Conservation (phyloP, 495 filamentous ascomycete genomes). For the Massariosphaeria phaeospora region DNA sequence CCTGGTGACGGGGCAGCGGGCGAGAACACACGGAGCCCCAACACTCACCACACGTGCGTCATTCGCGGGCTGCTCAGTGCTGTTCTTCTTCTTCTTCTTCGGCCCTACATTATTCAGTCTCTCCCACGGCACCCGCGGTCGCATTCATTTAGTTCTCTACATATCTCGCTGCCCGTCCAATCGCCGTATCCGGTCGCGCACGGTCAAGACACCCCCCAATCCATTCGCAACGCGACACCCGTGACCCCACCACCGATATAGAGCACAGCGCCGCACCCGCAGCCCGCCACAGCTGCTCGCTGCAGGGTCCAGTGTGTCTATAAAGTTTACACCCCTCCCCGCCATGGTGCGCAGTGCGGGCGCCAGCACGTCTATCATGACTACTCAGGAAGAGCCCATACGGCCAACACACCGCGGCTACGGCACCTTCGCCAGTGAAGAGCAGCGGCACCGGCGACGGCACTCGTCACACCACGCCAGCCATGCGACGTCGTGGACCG, state of each 20-base stretch:
- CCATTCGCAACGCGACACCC: slow-evolving; percentile 6
- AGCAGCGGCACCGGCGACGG: slow-evolving; percentile 17
- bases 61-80: too few relatives aligned
- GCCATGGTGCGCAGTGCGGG: slow-evolving; percentile 28
- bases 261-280: neutral
- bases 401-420: slow-evolving; percentile 8
- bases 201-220: neutral
- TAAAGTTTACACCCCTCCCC: slow-evolving; percentile 8
- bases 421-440: slow-evolving; percentile 22
- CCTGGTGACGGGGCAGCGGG: too few relatives aligned
- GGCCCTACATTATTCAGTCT: slow-evolving; percentile 3
- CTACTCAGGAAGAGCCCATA: slow-evolving; percentile 26
- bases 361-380: slow-evolving; percentile 29
- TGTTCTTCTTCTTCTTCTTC: neutral
- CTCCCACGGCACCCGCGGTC: neutral
- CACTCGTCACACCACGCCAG: slow-evolving; percentile 31
- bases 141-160: slow-evolving; percentile 2
- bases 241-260: too few relatives aligned
- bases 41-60: slow-evolving; percentile 17
- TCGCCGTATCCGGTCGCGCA: slow-evolving; percentile 5
- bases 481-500: slow-evolving; percentile 17
- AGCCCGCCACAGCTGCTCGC: neutral
- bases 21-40: neutral
- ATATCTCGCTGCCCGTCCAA: slow-evolving; percentile 3
- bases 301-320: slow-evolving; percentile 8